Evolutionary conservation across 2,329 filamentous ascomycete genomes (phyloP), one percentile per base, ranked within the genome.

Genomic region (Pseudocercospora vitis): DNA sequence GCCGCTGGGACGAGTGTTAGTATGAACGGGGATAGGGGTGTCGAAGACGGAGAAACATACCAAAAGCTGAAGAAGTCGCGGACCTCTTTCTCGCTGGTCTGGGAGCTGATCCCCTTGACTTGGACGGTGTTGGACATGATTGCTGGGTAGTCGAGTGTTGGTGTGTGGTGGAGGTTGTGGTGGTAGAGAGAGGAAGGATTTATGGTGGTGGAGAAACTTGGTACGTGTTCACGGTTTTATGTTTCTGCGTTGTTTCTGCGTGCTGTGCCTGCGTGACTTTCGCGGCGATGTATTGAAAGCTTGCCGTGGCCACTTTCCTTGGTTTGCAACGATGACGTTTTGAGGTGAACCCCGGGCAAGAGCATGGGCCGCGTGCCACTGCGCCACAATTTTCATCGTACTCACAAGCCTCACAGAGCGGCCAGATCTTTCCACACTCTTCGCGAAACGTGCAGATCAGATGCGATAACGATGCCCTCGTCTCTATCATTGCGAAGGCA

Each of bases 1-100:
- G 73, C 94, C 94, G 71, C 90, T 94, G 70, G 19, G 31, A 11
- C 14, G 23, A 3, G 50, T 6, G 39, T 60, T 45, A 60, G 56
- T 40, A 49, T 47, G 24, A 19, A 55, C 7, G 6, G 23, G 62
- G 56, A 50, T n/a, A n/a, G n/a, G n/a, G n/a, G 33, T 47, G 8
- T 42, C 14, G 21, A 28, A 16, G 11, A 23, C 16, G 7, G 35
- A 6, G 8, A 42, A 39, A 68, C 83, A 71, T 81, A 92, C 89
- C 83, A 86, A 74, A 97, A 97, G 79, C 88, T 94, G 81, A 99
- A 99, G 81, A 99, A 99, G 71, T 96, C 91, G 69, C 84, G 85
- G 66, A 99, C 85, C 75, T 97, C 91, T 76, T 91, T 87, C 75
- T 99, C 91, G 63, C 82, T 84, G 53, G 92, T 96, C 71, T 86